Evolutionary conservation across 208 protist genomes (phyloP).

Genomic region (Acanthamoeba healyi): DNA sequence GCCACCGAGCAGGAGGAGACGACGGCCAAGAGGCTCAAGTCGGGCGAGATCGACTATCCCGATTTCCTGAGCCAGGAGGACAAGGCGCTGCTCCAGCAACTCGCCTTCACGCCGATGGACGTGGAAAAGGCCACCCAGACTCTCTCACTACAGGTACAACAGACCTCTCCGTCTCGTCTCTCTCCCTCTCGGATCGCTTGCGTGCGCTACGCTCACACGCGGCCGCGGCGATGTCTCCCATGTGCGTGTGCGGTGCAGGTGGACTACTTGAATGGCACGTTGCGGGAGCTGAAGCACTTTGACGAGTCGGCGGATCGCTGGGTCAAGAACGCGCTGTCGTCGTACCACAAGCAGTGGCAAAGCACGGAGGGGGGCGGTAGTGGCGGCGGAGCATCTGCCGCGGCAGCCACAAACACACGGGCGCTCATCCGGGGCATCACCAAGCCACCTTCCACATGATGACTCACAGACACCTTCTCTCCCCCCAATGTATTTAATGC

Average conservation of each 20-base stretch:
- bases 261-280: constrained; percentile 9
- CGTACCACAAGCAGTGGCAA: constrained; percentile 12
- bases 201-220: neutral
- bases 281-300: neutral
- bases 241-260: neutral
- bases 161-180: no score
- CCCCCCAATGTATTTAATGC: neutral
- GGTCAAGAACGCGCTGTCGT: neutral
- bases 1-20: neutral
- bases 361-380: neutral
- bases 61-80: constrained; percentile 18
- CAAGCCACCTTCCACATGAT: no score
- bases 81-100: neutral
- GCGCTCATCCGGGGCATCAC: neutral
- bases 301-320: neutral
- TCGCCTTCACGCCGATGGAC: constrained; percentile 10
- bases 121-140: constrained; percentile 5
- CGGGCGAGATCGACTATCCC: neutral
- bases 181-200: neutral
- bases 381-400: no score
- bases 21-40: constrained; percentile 11
- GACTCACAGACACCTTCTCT: neutral
- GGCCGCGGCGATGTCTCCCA: no score
- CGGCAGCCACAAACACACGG: neutral
- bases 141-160: neutral